phyloP scores from a whole-genome alignment of 352 stramenopile genomes.

The Pythium phragmitis region DNA sequence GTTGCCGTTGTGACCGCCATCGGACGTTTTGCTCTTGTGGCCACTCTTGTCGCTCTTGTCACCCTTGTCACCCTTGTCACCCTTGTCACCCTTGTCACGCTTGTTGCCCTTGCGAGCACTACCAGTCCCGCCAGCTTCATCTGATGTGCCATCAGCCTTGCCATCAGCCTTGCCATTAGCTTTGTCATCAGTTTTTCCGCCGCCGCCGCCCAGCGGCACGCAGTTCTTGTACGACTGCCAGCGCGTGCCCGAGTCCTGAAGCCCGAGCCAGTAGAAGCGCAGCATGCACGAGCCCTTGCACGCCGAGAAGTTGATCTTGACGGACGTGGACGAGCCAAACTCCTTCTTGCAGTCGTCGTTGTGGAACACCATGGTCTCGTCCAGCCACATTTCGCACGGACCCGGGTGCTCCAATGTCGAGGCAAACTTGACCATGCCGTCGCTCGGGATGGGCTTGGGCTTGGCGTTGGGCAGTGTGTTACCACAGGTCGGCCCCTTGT shows the following conservation, averaged over 20 bases:
- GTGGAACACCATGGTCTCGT: constrained; percentile 21
- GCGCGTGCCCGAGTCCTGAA: constrained; percentile 17
- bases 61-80: no score
- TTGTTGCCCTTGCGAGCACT: no score
- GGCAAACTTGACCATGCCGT: constrained; percentile 17
- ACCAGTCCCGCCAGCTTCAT: no score
- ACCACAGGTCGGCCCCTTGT: constrained; percentile 23
- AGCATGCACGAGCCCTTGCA: constrained; percentile 21
- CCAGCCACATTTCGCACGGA: constrained; percentile 26
- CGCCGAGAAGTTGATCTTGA: constrained; percentile 24
- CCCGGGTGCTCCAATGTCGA: constrained; percentile 17
- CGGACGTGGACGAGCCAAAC: constrained; percentile 14
- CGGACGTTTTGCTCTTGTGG: no score
- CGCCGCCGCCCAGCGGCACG: constrained; percentile 8
- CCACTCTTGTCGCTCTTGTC: no score
- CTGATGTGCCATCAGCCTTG: no score
- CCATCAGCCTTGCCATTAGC: no score
- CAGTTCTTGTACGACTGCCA: constrained; percentile 25
- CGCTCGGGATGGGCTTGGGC: constrained; percentile 21
- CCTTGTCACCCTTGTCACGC: no score
- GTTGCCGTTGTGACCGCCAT: no score
- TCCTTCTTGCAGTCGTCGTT: constrained; percentile 27
- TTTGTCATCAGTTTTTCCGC: no score
- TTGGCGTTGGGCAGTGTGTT: constrained; percentile 22
- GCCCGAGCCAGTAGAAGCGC: constrained; percentile 29